Evolutionary conservation across 495 filamentous ascomycete genomes (phyloP).

Genomic region (Aspergillus bridgeri): DNA sequence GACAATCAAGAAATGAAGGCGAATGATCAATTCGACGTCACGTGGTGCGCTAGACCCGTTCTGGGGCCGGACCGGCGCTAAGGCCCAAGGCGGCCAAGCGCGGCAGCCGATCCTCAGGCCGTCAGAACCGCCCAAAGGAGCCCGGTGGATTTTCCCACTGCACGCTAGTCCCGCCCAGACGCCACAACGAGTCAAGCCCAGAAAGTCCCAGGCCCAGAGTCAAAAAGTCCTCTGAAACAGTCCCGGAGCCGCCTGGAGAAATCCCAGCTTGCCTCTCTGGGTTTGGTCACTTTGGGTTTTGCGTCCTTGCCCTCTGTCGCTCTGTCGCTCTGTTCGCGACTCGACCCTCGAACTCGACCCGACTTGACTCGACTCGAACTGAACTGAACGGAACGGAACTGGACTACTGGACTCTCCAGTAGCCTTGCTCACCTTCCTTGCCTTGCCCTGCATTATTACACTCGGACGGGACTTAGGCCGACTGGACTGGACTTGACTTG

Average conservation of each 20-base stretch:
- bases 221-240: conserved; percentile 17
- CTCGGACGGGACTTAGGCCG: background rate
- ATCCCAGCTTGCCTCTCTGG: conserved; percentile 6
- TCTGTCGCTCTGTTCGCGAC: background rate
- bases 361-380: no score
- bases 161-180: conserved; percentile 24
- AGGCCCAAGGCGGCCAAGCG: conserved; percentile 7
- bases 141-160: conserved; percentile 22
- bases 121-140: conserved; percentile 20
- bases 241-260: conserved; percentile 25
- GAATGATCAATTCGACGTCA: background rate
- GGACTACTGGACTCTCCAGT: no score
- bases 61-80: background rate
- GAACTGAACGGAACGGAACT: no score
- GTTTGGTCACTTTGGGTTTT: background rate
- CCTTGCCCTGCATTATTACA: background rate
- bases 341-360: background rate
- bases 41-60: background rate
- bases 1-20: no score
- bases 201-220: conserved; percentile 11
- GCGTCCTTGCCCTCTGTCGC: background rate
- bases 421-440: background rate
- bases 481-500: background rate
- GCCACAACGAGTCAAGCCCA: conserved; percentile 23
- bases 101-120: conserved; percentile 15